Evolutionary conservation across 768 basidiomycete species (phyloP).

Genomic region (Pisolithus sp.): DNA sequence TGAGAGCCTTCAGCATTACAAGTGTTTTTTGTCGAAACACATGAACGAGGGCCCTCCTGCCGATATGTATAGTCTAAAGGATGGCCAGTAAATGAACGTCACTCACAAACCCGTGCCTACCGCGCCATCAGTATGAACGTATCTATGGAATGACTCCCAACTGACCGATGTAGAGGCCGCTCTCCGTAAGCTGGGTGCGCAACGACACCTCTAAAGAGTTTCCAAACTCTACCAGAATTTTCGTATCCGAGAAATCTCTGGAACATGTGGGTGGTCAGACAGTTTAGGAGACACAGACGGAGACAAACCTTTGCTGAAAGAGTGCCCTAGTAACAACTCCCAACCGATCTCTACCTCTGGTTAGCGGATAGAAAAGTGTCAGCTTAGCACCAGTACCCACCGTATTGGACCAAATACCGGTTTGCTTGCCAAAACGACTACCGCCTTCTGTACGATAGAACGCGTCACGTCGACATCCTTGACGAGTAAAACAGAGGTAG

Average conservation of each 20-base stretch:
- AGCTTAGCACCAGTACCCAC: conserved; percentile 28
- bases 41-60: conserved; percentile 85
- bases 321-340: conserved; percentile 91
- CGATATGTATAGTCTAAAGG: background rate
- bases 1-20: conserved; percentile 88
- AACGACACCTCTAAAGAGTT: conserved; percentile 69
- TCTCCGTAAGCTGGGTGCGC: conserved; percentile 80
- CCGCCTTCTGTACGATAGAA: conserved; percentile 95
- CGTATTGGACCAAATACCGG: conserved; percentile 93
- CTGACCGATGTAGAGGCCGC: conserved; percentile 91
- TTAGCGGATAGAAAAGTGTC: conserved; percentile 1
- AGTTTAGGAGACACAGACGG: background rate
- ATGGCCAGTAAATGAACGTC: background rate
- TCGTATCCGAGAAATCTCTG: conserved; percentile 82
- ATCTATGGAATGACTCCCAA: background rate
- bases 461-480: conserved; percentile 85
- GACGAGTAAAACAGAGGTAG: conserved; percentile 68
- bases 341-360: conserved; percentile 70
- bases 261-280: background rate
- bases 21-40: conserved; percentile 90
- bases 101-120: conserved; percentile 66
- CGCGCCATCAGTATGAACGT: conserved; percentile 6
- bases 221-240: conserved; percentile 86
- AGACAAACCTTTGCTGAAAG: conserved; percentile 70
- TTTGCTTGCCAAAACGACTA: conserved; percentile 87